Percentiles rank a stretch among this genome's conserved stretches.
These are phyloP conservation scores for Collybia mongolica DNA, from an alignment of 768 basidiomycete species.

Conservation along the genomic window DNA sequence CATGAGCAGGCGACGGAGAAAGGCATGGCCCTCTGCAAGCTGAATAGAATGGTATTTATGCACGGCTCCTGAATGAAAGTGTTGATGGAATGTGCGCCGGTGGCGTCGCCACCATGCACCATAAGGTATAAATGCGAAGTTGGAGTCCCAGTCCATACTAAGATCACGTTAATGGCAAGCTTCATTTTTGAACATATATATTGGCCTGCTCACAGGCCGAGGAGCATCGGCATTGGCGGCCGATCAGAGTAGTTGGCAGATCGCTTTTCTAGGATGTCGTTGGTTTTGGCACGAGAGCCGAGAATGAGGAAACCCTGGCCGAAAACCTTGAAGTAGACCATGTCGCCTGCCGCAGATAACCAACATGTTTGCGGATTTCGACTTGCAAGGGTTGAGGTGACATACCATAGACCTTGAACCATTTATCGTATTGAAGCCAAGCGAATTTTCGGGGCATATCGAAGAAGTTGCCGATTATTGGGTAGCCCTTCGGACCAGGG, in stretches of 20 bases:
- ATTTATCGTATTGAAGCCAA: background rate
- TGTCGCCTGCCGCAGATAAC: background rate
- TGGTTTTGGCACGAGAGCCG: slow-evolving; percentile 20
- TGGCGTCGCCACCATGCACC: background rate
- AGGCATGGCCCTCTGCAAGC: background rate
- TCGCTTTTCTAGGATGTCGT: slow-evolving; percentile 23
- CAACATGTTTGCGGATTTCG: no score
- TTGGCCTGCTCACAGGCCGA: slow-evolving; percentile 13
- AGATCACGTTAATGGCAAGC: no score
- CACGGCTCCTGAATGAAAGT: background rate
- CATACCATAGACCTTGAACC: background rate
- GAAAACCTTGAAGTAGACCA: background rate
- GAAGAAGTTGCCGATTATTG: background rate
- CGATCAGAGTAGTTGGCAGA: slow-evolving; percentile 30
- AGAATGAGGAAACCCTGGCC: slow-evolving; percentile 25
- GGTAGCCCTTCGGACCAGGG: background rate
- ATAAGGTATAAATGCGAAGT: background rate
- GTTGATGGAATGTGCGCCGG: background rate
- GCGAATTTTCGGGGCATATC: background rate
- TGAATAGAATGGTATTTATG: background rate
- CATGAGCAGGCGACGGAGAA: slow-evolving; percentile 2
- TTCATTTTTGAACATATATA: background rate
- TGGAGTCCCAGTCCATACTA: background rate
- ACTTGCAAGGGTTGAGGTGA: no score
- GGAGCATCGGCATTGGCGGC: slow-evolving; percentile 31